Percentiles rank a stretch among this genome's conserved stretches.
phyloP scores from a whole-genome alignment of 768 basidiomycete species.

The Russula emetica region DNA sequence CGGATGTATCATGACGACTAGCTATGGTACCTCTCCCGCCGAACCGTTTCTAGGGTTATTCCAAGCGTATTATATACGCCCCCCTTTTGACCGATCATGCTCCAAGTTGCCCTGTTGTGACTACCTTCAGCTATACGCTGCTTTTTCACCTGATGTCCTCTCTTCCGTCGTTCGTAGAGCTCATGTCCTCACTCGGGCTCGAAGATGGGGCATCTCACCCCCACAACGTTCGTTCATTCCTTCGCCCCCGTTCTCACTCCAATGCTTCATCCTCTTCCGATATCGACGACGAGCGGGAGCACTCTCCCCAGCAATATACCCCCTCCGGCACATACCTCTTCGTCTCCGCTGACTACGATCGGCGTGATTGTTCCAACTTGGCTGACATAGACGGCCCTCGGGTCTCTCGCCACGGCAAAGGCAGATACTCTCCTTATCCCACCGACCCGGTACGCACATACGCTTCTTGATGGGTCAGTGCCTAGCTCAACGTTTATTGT shows the following conservation, averaged over 20 bases:
- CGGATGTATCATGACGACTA: conserved; percentile 28
- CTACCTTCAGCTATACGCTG: conserved; percentile 28
- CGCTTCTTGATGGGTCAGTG: neutral
- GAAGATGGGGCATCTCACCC: conserved; percentile 40
- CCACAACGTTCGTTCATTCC: conserved; percentile 24
- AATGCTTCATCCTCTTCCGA: conserved; percentile 43
- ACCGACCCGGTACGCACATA: conserved; percentile 32
- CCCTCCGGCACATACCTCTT: conserved; percentile 29
- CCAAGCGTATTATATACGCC: conserved; percentile 25
- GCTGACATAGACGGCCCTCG: conserved; percentile 30
- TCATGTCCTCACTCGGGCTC: conserved; percentile 79
- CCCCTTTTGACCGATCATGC: conserved; percentile 2
- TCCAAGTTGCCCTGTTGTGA: conserved; percentile 25
- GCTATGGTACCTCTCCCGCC: conserved; percentile 16
- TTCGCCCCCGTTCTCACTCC: conserved; percentile 36
- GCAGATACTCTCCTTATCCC: conserved; percentile 36
- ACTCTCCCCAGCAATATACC: neutral
- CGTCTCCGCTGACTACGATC: conserved; percentile 31
- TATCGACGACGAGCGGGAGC: conserved; percentile 27
- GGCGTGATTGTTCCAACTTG: conserved; percentile 28
- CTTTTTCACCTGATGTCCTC: conserved; percentile 48
- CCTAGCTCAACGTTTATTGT: neutral
- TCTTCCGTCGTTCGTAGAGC: conserved; percentile 83
- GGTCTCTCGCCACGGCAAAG: conserved; percentile 27
- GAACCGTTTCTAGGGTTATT: conserved; percentile 26